phyloP scores from a whole-genome alignment of 2,329 filamentous ascomycete genomes.

The Colletotrichum scovillei region DNA sequence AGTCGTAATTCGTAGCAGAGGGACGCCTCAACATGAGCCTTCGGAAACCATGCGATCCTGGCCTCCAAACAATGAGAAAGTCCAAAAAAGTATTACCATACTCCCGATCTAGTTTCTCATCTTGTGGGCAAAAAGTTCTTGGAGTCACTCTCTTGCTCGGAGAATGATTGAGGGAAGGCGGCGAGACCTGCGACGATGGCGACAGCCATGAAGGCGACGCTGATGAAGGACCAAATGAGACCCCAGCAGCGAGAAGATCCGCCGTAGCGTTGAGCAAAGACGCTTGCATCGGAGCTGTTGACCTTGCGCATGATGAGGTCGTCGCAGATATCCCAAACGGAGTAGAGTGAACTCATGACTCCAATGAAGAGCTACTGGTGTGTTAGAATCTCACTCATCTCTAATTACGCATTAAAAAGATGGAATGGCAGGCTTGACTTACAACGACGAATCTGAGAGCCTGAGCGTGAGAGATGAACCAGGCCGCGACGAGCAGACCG shows the following conservation, averaged over 20 bases:
- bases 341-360: conserved; percentile 84
- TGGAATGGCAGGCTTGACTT: conserved; percentile 41
- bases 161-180: conserved; percentile 77
- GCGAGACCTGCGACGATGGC: conserved; percentile 83
- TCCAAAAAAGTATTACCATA: too few species aligned
- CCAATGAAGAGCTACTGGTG: conserved; percentile 76
- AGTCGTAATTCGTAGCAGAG: not conserved
- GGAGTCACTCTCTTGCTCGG: conserved; percentile 76
- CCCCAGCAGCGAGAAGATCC: conserved; percentile 87
- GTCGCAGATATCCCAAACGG: conserved; percentile 88
- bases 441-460: conserved; percentile 78
- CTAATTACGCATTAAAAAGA: not conserved
- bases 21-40: not conserved
- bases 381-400: not conserved
- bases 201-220: conserved; percentile 75
- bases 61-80: not conserved
- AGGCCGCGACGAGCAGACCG: conserved; percentile 77
- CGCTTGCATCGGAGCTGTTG: conserved; percentile 81
- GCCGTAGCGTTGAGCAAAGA: conserved; percentile 82
- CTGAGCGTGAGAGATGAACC: conserved; percentile 84
- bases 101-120: conserved; percentile 1
- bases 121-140: conserved; percentile 70
- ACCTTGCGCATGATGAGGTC: conserved; percentile 85
- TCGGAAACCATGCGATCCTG: not conserved
- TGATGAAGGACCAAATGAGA: conserved; percentile 80